These are phyloP conservation scores for Malus hybrid DNA, from an alignment of 331 rosid species.

Conservation along the genomic window DNA sequence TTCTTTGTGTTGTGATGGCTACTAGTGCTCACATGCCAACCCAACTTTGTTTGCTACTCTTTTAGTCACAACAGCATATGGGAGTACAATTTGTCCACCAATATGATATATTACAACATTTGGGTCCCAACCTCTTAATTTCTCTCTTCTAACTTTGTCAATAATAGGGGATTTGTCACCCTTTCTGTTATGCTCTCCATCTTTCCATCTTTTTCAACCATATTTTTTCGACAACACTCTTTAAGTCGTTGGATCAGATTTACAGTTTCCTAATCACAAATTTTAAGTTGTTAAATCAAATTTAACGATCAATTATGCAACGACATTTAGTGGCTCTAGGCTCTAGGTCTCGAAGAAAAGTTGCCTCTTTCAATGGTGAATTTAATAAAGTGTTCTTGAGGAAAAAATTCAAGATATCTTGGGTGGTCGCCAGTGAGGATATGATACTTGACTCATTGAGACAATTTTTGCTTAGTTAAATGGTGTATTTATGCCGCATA, in stretches of 20 bases:
- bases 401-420: not conserved
- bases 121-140: slow-evolving; percentile 41
- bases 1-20: slow-evolving; percentile 28
- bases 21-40: slow-evolving; percentile 46
- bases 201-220: not conserved
- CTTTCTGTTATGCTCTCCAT: not conserved
- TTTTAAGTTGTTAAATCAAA: too few relatives aligned
- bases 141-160: slow-evolving; percentile 15
- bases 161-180: not conserved
- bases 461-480: not conserved
- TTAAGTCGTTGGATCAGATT: too few relatives aligned
- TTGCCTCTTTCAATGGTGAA: not conserved
- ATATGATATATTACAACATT: slow-evolving; percentile 21
- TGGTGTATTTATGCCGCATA: not conserved
- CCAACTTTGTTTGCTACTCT: slow-evolving; percentile 36
- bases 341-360: too few relatives aligned
- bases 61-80: slow-evolving; percentile 1
- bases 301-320: too few relatives aligned
- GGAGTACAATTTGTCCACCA: slow-evolving; percentile 30
- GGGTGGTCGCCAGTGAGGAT: not conserved
- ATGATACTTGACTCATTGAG: not conserved
- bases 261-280: too few relatives aligned
- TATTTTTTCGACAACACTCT: too few relatives aligned
- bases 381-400: not conserved
- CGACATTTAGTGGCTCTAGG: too few relatives aligned